These are phyloP conservation scores for Microsporum canis DNA, from an alignment of 2,329 filamentous ascomycete species.

Conservation along the genomic window DNA sequence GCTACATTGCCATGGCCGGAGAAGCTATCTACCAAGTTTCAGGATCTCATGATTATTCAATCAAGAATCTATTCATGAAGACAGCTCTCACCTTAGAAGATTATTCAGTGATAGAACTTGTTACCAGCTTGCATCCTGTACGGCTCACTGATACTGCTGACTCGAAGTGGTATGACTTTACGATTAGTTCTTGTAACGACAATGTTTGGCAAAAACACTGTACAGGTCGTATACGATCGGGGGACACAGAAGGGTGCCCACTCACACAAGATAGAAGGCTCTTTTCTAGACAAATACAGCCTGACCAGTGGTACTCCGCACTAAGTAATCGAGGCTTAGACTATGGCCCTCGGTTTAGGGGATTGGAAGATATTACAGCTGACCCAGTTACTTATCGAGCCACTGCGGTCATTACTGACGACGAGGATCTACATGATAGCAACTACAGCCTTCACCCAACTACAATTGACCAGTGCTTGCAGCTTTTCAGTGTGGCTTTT, in stretches of 20 bases:
- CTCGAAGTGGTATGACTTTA: slow-evolving; percentile 4
- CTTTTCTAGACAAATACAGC: not conserved
- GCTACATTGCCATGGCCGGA: slow-evolving; percentile 33
- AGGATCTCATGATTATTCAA: not conserved
- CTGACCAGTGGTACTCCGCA: not conserved
- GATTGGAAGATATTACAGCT: not conserved
- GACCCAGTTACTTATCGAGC: not conserved
- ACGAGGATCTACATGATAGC: not conserved
- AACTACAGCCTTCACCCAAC: slow-evolving; percentile 15
- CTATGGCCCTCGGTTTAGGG: slow-evolving; percentile 7
- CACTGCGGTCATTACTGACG: not conserved
- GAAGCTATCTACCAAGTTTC: slow-evolving; percentile 24
- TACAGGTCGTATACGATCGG: not conserved
- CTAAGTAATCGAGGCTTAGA: not conserved
- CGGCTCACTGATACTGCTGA: not conserved
- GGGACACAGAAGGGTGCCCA: not conserved
- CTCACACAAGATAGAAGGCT: not conserved
- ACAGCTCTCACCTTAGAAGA: not conserved
- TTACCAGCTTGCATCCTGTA: not conserved
- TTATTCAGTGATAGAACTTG: not conserved
- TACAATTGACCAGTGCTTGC: slow-evolving; percentile 17
- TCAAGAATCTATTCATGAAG: not conserved
- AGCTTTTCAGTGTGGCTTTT: slow-evolving; percentile 5
- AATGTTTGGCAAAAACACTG: not conserved
- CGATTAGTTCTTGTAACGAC: not conserved